Base-by-base conservation (phyloP, 2,329 filamentous ascomycete species). In the Hypoxylon sp. region DNA sequence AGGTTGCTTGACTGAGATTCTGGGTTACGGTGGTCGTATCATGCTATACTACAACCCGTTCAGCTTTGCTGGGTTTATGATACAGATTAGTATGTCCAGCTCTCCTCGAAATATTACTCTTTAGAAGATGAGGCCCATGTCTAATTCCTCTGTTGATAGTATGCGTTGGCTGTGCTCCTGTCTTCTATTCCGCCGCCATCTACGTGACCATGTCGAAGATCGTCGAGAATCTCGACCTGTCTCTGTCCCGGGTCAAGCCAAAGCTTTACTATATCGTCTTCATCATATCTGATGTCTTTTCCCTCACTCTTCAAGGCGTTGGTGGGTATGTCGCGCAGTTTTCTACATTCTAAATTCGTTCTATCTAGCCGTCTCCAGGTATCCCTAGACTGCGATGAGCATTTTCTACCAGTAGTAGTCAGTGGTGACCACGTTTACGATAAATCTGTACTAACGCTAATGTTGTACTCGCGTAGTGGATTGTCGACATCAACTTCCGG, bases 21-120 rank as follows among this genome's bases (percentile, higher is more conserved):
- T 90, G 34, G 90, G 90, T 17, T 92, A 92, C 68, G 77, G 80
- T 1, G 90, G 88, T 2, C 83, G 90, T 10, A 80, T 91, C 56
- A 75, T 88, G 72, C 79, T 89, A 64, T 83, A 85, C 68, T 67
- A 83, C 48, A 86, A 91, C 72, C 87, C 88, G 0, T 91, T 89
- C 74, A 81, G 75, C 51, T 85, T 89, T 74, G 74, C 75, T 11
- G 87, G 84, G 6, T 92, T 92, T 75, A 83, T 91, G 75, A 83
- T 91, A n/a, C 87, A 92, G 75, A 90, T 91, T 69, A 80, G 85
- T 86, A 74, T 51, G 82, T 77, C 51, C 7, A 2, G 2, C 10
- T 30, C 11, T 11, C 5, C 2, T 6, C 3, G n/a, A n/a, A 11
- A 21, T 5, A 0, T 11, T 30, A 2, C 9, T 11, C 23, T 19